phyloP scores from a whole-genome alignment of 495 filamentous ascomycete genomes.

The Glonium stellatum region DNA sequence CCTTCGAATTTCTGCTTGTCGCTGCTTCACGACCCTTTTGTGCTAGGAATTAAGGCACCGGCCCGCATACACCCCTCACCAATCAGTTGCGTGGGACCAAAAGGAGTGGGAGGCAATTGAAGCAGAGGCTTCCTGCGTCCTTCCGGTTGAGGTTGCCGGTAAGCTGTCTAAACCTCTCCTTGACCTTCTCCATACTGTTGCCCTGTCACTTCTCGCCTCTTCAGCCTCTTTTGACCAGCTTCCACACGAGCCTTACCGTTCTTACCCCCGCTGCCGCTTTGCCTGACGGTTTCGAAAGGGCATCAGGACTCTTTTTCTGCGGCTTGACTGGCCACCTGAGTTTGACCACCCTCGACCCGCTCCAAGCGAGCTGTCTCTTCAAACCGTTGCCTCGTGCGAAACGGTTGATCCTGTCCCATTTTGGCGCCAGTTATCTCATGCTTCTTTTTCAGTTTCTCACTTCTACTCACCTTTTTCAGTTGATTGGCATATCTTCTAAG shows the following conservation, averaged over 20 bases:
- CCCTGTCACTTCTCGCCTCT: slow-evolving; percentile 12
- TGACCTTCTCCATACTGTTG: slow-evolving; percentile 4
- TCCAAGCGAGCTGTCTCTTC: slow-evolving; percentile 24
- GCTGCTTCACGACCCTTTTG: neutral
- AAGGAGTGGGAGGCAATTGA: slow-evolving; percentile 26
- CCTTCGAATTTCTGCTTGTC: slow-evolving; percentile 12
- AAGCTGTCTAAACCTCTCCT: slow-evolving; percentile 14
- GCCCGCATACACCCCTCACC: neutral
- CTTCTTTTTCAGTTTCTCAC: slow-evolving; percentile 22
- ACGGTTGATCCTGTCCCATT: slow-evolving; percentile 22
- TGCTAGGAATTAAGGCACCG: slow-evolving; percentile 13
- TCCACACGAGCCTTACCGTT: slow-evolving; percentile 13
- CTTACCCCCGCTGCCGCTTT: slow-evolving; percentile 12
- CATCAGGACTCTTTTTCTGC: slow-evolving; percentile 10
- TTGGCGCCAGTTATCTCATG: slow-evolving; percentile 7
- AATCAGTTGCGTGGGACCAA: slow-evolving; percentile 12
- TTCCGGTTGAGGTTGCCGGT: neutral
- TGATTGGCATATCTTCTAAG: slow-evolving; percentile 23
- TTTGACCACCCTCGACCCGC: slow-evolving; percentile 22
- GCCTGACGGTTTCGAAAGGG: slow-evolving; percentile 16
- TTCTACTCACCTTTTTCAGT: slow-evolving; percentile 2
- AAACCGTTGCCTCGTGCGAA: slow-evolving; percentile 1
- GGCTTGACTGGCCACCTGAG: slow-evolving; percentile 19
- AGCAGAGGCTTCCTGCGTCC: slow-evolving; percentile 20
- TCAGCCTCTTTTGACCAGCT: slow-evolving; percentile 1